phyloP scores from a whole-genome alignment of 441 rosid genomes.

The Daphne laureola region DNA sequence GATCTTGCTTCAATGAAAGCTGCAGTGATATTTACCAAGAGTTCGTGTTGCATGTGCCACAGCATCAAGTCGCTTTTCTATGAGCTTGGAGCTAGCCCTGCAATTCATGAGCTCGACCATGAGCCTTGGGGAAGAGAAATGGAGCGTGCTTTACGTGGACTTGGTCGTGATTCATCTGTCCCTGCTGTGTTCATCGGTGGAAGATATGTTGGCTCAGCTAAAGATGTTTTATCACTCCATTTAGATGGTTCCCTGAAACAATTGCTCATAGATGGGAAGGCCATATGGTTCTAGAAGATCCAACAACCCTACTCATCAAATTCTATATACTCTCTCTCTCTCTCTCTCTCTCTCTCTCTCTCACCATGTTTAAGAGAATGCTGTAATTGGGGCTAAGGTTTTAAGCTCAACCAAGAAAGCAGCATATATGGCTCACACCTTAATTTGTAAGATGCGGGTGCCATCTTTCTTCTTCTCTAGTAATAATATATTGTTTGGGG shows the following conservation, averaged over 20 bases:
- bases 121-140: constrained; percentile 61
- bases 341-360: constrained; percentile 10
- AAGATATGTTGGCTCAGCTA: constrained; percentile 59
- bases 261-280: constrained; percentile 71
- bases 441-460: too few relatives aligned
- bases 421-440: too few relatives aligned
- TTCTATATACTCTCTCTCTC: neutral
- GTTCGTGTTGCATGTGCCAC: constrained; percentile 81
- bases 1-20: constrained; percentile 68
- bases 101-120: constrained; percentile 68
- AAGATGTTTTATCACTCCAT: constrained; percentile 68
- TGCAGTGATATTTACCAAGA: constrained; percentile 78
- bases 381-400: constrained; percentile 17
- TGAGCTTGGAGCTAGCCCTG: constrained; percentile 86
- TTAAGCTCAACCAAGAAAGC: too few relatives aligned
- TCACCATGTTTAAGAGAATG: constrained; percentile 16
- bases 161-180: constrained; percentile 52
- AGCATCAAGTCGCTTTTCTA: constrained; percentile 76
- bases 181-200: constrained; percentile 88
- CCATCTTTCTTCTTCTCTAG: too few relatives aligned
- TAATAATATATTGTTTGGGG: too few relatives aligned
- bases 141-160: constrained; percentile 52
- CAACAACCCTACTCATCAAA: neutral
- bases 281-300: constrained; percentile 65
- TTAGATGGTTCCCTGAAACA: constrained; percentile 68